Evolutionary conservation across 768 basidiomycete genomes (phyloP), one percentile per base, ranked within the genome.

Genomic region (Calvatia gigantea): DNA sequence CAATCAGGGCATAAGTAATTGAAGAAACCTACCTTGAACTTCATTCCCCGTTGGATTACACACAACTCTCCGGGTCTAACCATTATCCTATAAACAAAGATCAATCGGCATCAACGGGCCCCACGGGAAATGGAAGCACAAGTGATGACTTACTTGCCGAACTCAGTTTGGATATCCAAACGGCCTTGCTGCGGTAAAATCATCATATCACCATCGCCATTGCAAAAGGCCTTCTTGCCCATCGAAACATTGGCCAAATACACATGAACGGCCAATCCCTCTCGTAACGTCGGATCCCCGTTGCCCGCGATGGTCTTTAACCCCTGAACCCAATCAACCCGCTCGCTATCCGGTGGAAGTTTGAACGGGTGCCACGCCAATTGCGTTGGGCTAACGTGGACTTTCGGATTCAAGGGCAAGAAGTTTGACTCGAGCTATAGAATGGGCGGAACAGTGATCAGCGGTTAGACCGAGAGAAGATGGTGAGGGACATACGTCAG

Each of bases 151-250:
- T 60, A 84, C 84, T 76, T 81, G 50, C 85, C 85, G 58, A 83
- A 79, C 66, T 88, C 85, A 2, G 85, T 86, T 66, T 85, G 84
- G 38, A 88, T 78, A 63, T 87, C 84, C 58, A 87, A 68, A 11
- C 84, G 73, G 4, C 86, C 85, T 62, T 80, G 75, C 64, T 86
- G 80, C 7, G 85, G 85, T 15, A 86, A 69, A 62, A 88, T 82
- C 63, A 86, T 68, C 73, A 86, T 79, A 66, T 87, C 84, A 6
- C 85, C 85, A 59, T 86, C 84, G 43, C 74, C 82, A 62, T 84
- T 82, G 58, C 76, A 77, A 66, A 84, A 85, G 2, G 84, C 85
- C 61, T 71, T 75, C 52, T 78, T 81, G 33, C 70, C 77, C 85
- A 86, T 86, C 4, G 81, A 81, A 37, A 71, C 61, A 63, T 84